Percentiles rank a stretch among this genome's conserved stretches.
Conservation (phyloP, 805 yeast species). For the Metschnikowia drakensbergensis region DNA sequence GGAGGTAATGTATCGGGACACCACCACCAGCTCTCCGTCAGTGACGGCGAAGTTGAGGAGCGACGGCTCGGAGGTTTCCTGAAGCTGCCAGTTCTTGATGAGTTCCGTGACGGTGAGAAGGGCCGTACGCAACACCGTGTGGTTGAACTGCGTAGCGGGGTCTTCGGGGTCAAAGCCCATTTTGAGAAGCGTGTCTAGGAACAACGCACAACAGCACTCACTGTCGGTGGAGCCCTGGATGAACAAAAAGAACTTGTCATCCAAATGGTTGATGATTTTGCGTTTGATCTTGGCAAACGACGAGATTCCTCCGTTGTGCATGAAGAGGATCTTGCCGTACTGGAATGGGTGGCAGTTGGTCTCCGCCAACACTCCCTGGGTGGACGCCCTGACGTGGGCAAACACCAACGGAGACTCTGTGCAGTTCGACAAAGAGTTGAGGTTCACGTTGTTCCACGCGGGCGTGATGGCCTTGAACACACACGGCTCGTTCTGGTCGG, state of each 20-base stretch:
- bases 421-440: conserved; percentile 81
- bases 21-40: conserved; percentile 84
- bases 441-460: conserved; percentile 93
- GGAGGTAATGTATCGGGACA: conserved; percentile 84
- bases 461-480: conserved; percentile 95
- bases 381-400: conserved; percentile 95
- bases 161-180: conserved; percentile 70
- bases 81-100: conserved; percentile 77
- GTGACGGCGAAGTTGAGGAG: conserved; percentile 91
- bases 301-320: conserved; percentile 94
- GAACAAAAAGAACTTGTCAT: conserved; percentile 72
- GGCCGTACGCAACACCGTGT: conserved; percentile 60
- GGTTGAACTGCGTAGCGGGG: conserved; percentile 37
- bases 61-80: conserved; percentile 62
- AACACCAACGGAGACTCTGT: conserved; percentile 81
- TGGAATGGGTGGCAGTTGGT: conserved; percentile 97
- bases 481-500: conserved; percentile 68
- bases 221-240: conserved; percentile 95
- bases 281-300: conserved; percentile 73
- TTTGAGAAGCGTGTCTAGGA: conserved; percentile 67
- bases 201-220: conserved; percentile 91
- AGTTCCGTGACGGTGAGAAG: conserved; percentile 67
- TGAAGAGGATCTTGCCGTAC: conserved; percentile 82
- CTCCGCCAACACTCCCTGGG: conserved; percentile 90
- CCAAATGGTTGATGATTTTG: conserved; percentile 62